These are phyloP conservation scores for Curvularia verruculosa DNA, from an alignment of 2,329 filamentous ascomycete species.

Conservation along the genomic window DNA sequence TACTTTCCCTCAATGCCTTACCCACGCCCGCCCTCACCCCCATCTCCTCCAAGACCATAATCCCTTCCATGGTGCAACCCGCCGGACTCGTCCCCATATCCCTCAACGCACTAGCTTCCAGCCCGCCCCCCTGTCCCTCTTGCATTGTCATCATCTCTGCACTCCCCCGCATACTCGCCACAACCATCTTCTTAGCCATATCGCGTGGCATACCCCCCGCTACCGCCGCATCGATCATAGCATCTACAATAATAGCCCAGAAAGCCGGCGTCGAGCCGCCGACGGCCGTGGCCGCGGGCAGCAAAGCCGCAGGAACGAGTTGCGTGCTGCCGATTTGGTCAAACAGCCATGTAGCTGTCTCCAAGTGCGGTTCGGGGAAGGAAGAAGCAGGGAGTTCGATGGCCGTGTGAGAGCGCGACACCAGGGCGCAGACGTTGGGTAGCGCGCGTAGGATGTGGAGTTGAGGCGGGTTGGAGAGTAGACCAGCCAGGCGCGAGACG, in stretches of 20 bases:
- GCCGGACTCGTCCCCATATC: constrained; percentile 41
- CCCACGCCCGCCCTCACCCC: constrained; percentile 37
- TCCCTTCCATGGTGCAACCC: constrained; percentile 43
- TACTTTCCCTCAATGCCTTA: constrained; percentile 44
- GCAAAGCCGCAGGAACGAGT: constrained; percentile 28
- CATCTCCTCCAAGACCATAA: constrained; percentile 44
- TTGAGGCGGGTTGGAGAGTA: not conserved
- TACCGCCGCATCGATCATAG: constrained; percentile 40
- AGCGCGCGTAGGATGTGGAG: constrained; percentile 48
- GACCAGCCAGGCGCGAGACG: too few relatives aligned
- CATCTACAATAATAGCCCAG: constrained; percentile 42
- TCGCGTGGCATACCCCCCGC: constrained; percentile 36
- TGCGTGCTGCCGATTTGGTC: constrained; percentile 31
- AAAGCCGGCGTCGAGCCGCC: constrained; percentile 42
- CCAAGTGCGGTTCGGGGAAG: constrained; percentile 22
- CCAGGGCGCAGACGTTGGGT: constrained; percentile 54
- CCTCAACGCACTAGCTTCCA: constrained; percentile 36
- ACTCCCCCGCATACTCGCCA: constrained; percentile 40
- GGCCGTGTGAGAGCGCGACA: constrained; percentile 52
- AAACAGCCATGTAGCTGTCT: constrained; percentile 32
- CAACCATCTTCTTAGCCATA: constrained; percentile 40
- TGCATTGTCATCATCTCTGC: constrained; percentile 41
- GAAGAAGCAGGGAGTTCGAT: constrained; percentile 31
- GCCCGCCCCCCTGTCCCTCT: constrained; percentile 24
- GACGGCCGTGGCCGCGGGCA: constrained; percentile 40